A percentile compares a stretch with the other conserved stretches of the same genome.
phyloP scores from a whole-genome alignment of 768 basidiomycete species.

The Leccinellum albellum region DNA sequence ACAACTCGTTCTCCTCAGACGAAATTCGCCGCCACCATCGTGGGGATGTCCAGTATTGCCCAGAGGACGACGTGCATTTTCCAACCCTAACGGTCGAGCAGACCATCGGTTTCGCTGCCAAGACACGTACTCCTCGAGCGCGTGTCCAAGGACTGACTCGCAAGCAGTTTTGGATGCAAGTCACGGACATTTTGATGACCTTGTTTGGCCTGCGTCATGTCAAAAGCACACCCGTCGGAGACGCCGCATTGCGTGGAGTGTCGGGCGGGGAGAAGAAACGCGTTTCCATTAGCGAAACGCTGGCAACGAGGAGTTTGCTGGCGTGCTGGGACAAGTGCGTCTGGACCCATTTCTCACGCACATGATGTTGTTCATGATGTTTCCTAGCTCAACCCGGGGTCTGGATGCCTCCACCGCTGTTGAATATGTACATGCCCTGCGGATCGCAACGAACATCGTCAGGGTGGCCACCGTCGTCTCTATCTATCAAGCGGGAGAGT shows the following conservation, averaged over 20 bases:
- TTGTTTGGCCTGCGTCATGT: slow-evolving; percentile 78
- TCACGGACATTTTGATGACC: slow-evolving; percentile 50
- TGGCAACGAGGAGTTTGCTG: slow-evolving; percentile 69
- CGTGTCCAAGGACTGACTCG: slow-evolving; percentile 45
- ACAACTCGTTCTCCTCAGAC: slow-evolving; percentile 68
- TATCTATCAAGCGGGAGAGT: slow-evolving; percentile 82
- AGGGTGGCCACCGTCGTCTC: slow-evolving; percentile 65
- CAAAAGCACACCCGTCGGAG: slow-evolving; percentile 71
- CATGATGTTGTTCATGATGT: slow-evolving; percentile 40
- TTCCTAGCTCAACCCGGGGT: slow-evolving; percentile 58
- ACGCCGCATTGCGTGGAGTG: slow-evolving; percentile 71
- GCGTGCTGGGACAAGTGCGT: slow-evolving; percentile 71
- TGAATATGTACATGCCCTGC: slow-evolving; percentile 68
- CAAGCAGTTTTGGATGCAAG: slow-evolving; percentile 14
- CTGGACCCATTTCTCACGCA: slow-evolving; percentile 31
- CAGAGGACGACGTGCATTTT: slow-evolving; percentile 85
- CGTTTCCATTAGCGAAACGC: slow-evolving; percentile 70
- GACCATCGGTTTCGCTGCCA: slow-evolving; percentile 67
- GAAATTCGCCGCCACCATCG: slow-evolving; percentile 63
- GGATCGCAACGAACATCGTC: slow-evolving; percentile 59
- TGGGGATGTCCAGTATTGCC: slow-evolving; percentile 78
- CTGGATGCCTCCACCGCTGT: slow-evolving; percentile 68
- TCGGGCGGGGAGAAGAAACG: slow-evolving; percentile 81
- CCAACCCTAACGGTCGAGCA: slow-evolving; percentile 78
- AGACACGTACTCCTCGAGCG: slow-evolving; percentile 60